A percentile compares a stretch with the other conserved stretches of the same genome.
These are phyloP conservation scores for Alternaria conjuncta DNA, from an alignment of 2,329 filamentous ascomycete species.

Conservation along the genomic window DNA sequence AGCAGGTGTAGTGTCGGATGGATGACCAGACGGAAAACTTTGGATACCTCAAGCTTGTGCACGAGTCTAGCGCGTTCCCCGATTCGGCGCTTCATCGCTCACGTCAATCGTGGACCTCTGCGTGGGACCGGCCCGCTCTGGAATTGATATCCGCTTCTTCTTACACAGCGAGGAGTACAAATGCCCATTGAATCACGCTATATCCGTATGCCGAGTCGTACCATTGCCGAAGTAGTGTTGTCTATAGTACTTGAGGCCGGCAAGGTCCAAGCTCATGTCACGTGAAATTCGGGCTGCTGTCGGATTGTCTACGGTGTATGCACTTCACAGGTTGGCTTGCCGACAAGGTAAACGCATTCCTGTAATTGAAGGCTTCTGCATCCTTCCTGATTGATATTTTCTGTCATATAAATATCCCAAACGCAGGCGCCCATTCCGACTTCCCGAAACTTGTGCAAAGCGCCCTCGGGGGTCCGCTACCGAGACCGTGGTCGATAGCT, in stretches of 20 bases:
- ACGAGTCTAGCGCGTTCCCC: constrained; percentile 24
- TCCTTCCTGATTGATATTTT: background rate
- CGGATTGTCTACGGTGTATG: background rate
- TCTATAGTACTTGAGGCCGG: background rate
- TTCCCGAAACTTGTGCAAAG: background rate
- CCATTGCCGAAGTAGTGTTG: background rate
- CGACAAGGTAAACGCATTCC: background rate
- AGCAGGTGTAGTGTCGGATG: constrained; percentile 25
- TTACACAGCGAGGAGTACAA: background rate
- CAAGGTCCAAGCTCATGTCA: constrained; percentile 4
- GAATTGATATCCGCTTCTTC: background rate
- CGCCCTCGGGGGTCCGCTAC: constrained; percentile 15
- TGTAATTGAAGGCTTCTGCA: background rate
- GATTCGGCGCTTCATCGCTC: constrained; percentile 15
- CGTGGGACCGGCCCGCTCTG: background rate
- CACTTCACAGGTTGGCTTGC: background rate
- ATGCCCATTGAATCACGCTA: background rate
- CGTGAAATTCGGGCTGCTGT: background rate
- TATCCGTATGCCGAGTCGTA: background rate
- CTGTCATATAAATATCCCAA: background rate
- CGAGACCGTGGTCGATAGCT: constrained; percentile 14
- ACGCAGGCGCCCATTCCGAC: background rate
- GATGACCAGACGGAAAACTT: constrained; percentile 26
- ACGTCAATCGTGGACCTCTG: background rate
- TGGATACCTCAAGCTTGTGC: constrained; percentile 25